Conservation (phyloP, 2,329 filamentous ascomycete species). For the Myrmaecium sp. region DNA sequence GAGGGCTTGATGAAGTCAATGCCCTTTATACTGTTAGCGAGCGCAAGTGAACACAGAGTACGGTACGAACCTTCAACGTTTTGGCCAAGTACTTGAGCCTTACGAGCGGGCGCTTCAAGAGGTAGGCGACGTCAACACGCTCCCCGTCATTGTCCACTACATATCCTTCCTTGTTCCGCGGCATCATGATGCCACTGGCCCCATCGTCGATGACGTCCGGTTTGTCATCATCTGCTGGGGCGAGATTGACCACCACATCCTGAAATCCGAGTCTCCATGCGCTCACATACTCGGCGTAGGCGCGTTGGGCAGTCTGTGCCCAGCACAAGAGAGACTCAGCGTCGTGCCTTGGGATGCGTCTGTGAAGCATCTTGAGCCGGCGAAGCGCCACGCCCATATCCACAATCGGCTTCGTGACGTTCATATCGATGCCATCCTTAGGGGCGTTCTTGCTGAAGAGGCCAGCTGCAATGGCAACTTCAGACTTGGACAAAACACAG, state of each 20-base stretch:
- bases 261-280: conserved; percentile 90
- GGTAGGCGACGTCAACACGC: conserved; percentile 81
- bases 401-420: conserved; percentile 71
- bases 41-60: neutral
- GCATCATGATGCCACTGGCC: too few species aligned
- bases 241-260: conserved; percentile 84
- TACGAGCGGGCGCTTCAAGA: conserved; percentile 77
- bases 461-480: conserved; percentile 44
- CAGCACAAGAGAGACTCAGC: conserved; percentile 58
- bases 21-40: conserved; percentile 27
- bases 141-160: conserved; percentile 60
- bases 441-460: conserved; percentile 46
- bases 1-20: conserved; percentile 39
- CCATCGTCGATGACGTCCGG: conserved; percentile 34
- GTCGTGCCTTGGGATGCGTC: conserved; percentile 58
- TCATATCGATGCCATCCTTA: conserved; percentile 40
- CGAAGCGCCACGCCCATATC: conserved; percentile 87
- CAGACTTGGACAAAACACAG: conserved; percentile 60
- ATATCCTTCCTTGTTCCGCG: conserved; percentile 42
- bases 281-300: conserved; percentile 73
- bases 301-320: conserved; percentile 59
- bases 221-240: conserved; percentile 44
- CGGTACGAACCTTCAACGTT: conserved; percentile 48
- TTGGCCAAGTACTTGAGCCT: conserved; percentile 77
- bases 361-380: conserved; percentile 64